Percentiles rank a stretch among this genome's conserved stretches.
phyloP scores from a whole-genome alignment of 495 filamentous ascomycete genomes.

The Sabuloglossum arenarium region DNA sequence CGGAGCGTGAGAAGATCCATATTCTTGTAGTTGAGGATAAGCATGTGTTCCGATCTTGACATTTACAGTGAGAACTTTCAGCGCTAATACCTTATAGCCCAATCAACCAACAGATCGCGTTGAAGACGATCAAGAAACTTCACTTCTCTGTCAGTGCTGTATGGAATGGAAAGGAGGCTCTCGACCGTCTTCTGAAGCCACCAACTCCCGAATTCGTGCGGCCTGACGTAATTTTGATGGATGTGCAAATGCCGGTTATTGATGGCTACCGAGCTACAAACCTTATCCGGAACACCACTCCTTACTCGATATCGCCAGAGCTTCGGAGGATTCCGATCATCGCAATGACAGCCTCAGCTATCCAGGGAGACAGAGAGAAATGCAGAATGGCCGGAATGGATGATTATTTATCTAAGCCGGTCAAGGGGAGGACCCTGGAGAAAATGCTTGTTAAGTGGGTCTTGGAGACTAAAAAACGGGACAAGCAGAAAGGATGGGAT shows the following conservation, averaged over 20 bases:
- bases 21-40: slow-evolving; percentile 86
- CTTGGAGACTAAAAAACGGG: slow-evolving; percentile 13
- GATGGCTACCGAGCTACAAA: slow-evolving; percentile 88
- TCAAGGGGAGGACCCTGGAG: slow-evolving; percentile 50
- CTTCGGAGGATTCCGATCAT: slow-evolving; percentile 67
- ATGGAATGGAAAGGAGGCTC: slow-evolving; percentile 65
- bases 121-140: slow-evolving; percentile 67
- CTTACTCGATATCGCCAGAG: slow-evolving; percentile 29
- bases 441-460: slow-evolving; percentile 54
- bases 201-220: slow-evolving; percentile 18
- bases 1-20: slow-evolving; percentile 56
- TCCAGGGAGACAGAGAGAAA: slow-evolving; percentile 74
- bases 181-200: slow-evolving; percentile 43
- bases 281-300: slow-evolving; percentile 49
- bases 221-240: slow-evolving; percentile 78
- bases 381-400: slow-evolving; percentile 88
- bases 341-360: slow-evolving; percentile 84
- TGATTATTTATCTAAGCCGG: slow-evolving; percentile 84
- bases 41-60: slow-evolving; percentile 14
- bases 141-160: slow-evolving; percentile 69
- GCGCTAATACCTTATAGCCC: slow-evolving; percentile 30
- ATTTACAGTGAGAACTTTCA: slow-evolving; percentile 1
- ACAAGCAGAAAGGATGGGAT: not conserved
- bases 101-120: slow-evolving; percentile 81
- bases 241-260: slow-evolving; percentile 78